Evolutionary conservation across 352 stramenopile species (phyloP), one percentile per base, ranked within the genome.

Genomic region (Phytophthora brassicae): DNA sequence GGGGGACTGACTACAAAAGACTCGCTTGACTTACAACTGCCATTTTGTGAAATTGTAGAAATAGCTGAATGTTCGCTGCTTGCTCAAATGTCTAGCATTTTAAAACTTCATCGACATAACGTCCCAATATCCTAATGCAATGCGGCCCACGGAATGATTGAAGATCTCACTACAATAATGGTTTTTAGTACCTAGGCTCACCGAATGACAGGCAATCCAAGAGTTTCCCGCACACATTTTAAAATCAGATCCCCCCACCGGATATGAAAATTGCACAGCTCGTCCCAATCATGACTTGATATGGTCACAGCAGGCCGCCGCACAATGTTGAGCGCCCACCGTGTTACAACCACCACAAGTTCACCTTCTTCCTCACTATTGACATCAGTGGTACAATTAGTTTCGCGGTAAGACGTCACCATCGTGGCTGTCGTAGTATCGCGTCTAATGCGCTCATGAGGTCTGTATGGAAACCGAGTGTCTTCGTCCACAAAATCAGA

Each of bases 401-500:
- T 29, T 8, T 76, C 67, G 28, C 64, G 42, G 58, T 72, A 79
- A 3, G 68, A 73, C 2, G 64, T 64, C 31, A 68, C 14, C 44
- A 68, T 77, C n/a, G 77, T 64, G 14, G 79, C 65, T 24, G 65
- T 72, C 4, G 62, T 79, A 3, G 60, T 60, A 33, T 86, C 77
- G 20, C 78, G 74, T 3, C 77, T 68, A n/a, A 87, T 56, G 6
- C 77, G 75, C 33, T 78, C 54, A n/a, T 67, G 35, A 0, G 75
- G 66, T 6, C 65, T 71, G 24, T 89, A 89, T 26, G 79, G 79
- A 43, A 78, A 81, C 20, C 70, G 22, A n/a, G 64, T 66, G 35
- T 88, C 79, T 24, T 75, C 64, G 44, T 88, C 68, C 14, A 85
- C 75, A 54, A 68, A 85, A 59, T 88, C 79, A 5, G 59, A 70